A percentile compares a stretch with the other conserved stretches of the same genome.
phyloP scores from a whole-genome alignment of 2,329 filamentous ascomycete genomes.

The Zasmidium angulare region DNA sequence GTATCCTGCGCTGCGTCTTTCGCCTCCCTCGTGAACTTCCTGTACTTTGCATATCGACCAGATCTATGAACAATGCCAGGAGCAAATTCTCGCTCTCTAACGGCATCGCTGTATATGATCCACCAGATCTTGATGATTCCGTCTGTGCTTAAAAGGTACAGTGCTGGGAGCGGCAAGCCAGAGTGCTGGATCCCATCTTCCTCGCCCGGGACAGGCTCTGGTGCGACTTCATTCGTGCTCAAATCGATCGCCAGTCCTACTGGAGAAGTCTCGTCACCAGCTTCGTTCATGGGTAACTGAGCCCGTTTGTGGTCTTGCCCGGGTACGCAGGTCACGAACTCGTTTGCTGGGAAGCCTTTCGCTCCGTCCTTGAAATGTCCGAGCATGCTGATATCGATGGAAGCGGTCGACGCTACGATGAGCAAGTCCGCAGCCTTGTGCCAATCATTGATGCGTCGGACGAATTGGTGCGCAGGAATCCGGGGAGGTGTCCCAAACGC shows the following conservation, averaged over 20 bases:
- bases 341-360: constrained; percentile 1
- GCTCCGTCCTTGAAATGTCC: constrained; percentile 61
- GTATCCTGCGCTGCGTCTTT: neutral
- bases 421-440: constrained; percentile 79
- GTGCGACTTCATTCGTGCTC: constrained; percentile 37
- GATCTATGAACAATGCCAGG: constrained; percentile 9
- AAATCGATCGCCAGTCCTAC: constrained; percentile 78
- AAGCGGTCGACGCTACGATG: constrained; percentile 77
- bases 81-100: neutral
- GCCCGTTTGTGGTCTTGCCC: constrained; percentile 1
- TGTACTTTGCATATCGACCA: constrained; percentile 8
- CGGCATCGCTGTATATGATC: constrained; percentile 67
- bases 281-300: constrained; percentile 43
- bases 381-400: constrained; percentile 75
- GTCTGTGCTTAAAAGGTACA: constrained; percentile 85
- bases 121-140: constrained; percentile 85
- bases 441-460: constrained; percentile 76
- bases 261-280: constrained; percentile 68
- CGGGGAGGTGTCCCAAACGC: constrained; percentile 57
- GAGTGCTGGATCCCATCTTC: constrained; percentile 72
- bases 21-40: neutral
- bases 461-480: constrained; percentile 70
- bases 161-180: constrained; percentile 73
- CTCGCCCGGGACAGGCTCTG: constrained; percentile 45
- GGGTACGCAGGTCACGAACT: neutral